Evolutionary conservation across 192 early-diverging fungal species (phyloP), one percentile per base, ranked within the genome.

Genomic region (Lobosporangium transversale): DNA sequence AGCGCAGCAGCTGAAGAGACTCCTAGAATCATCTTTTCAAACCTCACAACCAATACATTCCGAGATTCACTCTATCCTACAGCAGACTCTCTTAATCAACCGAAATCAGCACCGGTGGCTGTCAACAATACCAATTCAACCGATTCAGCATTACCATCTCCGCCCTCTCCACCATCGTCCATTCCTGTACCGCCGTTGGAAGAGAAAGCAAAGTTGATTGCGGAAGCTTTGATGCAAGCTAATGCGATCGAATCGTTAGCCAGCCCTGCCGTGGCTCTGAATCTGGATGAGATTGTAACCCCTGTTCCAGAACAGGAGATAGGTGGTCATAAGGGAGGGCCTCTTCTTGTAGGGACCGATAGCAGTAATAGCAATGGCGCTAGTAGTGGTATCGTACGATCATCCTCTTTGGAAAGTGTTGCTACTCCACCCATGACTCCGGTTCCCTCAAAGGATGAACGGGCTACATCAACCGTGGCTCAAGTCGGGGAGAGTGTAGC

Each of bases 391-490:
- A 18, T 11, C 30, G 43, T 31, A 29, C 44, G 56, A 12, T 44
- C 49, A 26, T 14, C 15, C 20, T 36, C 51, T 4, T 20, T 47
- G 23, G 44, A 61, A 17, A 49, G 40, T 18, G 68, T 55, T 0
- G 32, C 58, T 0, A 62, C 68, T 0, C 68, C 68, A 17, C 68
- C 68, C 14, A 37, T 61, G 52, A 75, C 51, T 33, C 70, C 56
- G 7, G 33, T 50, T 21, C 47, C 62, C 11, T 45, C 37, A 6
- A 30, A 37, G 15, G 30, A 26, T 3, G 62, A 65, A 4, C 8
- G 15, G 15, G 17, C 2, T 6, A n/a, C n/a, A n/a, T n/a, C n/a
- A n/a, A 36, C 31, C 6, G 31, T n/a, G 27, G 31, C 4, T 35
- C 29, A 11, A 32, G 31, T 24, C 54, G 54, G 35, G 40, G 37